Base-by-base conservation (phyloP, 2,329 filamentous ascomycete species). In the Achaetomium macrosporum region DNA sequence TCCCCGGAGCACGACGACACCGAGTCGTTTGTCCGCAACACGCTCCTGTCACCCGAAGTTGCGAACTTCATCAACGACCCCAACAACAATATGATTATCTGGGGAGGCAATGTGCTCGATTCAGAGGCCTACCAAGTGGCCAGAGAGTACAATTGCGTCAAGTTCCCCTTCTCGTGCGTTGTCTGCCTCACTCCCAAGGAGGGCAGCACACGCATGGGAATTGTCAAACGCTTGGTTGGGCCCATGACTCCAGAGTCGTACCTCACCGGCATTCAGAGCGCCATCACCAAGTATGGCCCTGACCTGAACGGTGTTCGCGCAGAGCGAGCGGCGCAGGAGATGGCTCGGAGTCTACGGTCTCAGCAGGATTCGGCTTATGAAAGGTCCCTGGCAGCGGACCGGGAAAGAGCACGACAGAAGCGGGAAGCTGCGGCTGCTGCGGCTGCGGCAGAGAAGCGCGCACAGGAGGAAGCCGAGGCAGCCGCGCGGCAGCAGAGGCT, bases 1-100 rank as follows among this genome's bases (percentile, higher is more conserved):
- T 95, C 91, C 0, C 90, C 91, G 0, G 93, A 97, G 69, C 92
- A 99, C 68, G 93, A 99, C 65, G 90, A 97, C 62, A 97, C 88
- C 1, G 78, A 83, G 19, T 76, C 79, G 0, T 99, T 95, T 71
- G 82, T 91, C 55, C 82, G 82, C 39, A 85, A 95, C 25, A 96
- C 90, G 0, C 77, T 99, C 0, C 78, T 96, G 8, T 79, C 85
- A 1, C 79, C 82, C 1, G 85, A 91, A 41, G 84, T 96, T 3
- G 76, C 84, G 11, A 73, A 77, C 6, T 95, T 90, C 63, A 69
- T 97, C 61, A 85, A 83, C 58, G 81, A 92, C 55, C 81, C 87
- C 1, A 70, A 76, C 33, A 90, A 90, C 68, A 87, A 92, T 65
- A 81, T 96, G 30, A 75, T 97, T 35, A 71, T 99, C 2, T 99